A percentile compares a stretch with the other conserved stretches of the same genome.
These are phyloP conservation scores for Multifurca ochricompacta DNA, from an alignment of 768 basidiomycete species.

Conservation along the genomic window DNA sequence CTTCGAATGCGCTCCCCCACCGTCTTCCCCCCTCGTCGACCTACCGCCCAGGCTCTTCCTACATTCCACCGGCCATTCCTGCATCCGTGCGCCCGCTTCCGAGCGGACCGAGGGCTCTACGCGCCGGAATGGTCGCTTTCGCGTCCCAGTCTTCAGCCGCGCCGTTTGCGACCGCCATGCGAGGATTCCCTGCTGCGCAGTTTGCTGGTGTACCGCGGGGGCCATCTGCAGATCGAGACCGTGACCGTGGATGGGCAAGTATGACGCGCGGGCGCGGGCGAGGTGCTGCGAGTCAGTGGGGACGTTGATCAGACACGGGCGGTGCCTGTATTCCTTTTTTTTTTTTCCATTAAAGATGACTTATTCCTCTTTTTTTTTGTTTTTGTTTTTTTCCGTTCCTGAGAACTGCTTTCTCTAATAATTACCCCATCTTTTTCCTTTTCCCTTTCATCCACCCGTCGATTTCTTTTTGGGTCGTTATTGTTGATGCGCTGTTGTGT, in stretches of 20 bases:
- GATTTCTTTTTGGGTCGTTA: not conserved
- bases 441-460: too few species aligned
- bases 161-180: not conserved
- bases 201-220: constrained; percentile 18
- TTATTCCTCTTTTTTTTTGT: not conserved
- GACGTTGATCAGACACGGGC: constrained; percentile 1
- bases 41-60: constrained; percentile 14
- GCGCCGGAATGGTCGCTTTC: constrained; percentile 11
- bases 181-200: constrained; percentile 5
- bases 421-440: constrained; percentile 6
- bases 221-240: constrained; percentile 19
- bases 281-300: constrained; percentile 16
- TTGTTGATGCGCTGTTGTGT: not conserved
- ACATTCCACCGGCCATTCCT: constrained; percentile 14
- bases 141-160: not conserved
- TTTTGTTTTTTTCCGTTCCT: not conserved
- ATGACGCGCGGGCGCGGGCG: constrained; percentile 13
- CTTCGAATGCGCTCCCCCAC: constrained; percentile 1
- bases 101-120: constrained; percentile 20
- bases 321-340: not conserved
- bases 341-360: not conserved
- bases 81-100: constrained; percentile 17
- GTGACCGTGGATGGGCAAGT: constrained; percentile 17
- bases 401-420: not conserved
- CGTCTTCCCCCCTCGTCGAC: constrained; percentile 18